phyloP scores from a whole-genome alignment of 169 alveolate genomes.

The Eimeria tenella region DNA sequence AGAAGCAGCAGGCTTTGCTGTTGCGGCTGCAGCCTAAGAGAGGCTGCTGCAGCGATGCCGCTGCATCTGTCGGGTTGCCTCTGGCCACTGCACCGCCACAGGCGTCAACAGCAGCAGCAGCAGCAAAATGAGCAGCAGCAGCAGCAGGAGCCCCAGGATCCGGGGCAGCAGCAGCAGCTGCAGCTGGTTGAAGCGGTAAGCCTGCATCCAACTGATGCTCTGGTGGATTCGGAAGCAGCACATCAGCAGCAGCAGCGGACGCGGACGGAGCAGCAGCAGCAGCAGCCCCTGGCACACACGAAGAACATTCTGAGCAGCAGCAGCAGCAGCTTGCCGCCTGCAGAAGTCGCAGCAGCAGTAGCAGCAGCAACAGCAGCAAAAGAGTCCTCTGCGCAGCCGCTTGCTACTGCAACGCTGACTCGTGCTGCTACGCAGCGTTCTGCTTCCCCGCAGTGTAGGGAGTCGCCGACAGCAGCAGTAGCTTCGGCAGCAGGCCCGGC shows the following conservation, averaged over 20 bases:
- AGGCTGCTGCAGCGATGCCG: background rate
- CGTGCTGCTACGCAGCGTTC: background rate
- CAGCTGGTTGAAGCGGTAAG: background rate
- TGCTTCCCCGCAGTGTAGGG: too few species aligned
- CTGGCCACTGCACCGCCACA: background rate
- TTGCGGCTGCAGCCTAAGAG: too few species aligned
- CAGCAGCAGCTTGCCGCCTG: background rate
- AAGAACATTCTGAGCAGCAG: background rate
- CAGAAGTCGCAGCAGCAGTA: background rate
- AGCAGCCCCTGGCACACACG: background rate
- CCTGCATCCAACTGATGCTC: background rate
- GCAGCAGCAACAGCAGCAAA: background rate
- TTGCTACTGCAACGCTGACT: background rate
- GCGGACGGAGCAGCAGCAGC: conserved; percentile 13
- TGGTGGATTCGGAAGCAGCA: background rate
- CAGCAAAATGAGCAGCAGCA: background rate
- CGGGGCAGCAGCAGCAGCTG: background rate
- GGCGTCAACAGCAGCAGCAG: background rate
- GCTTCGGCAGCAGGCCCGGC: too few species aligned
- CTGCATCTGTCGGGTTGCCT: background rate
- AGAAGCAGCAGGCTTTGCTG: too few species aligned
- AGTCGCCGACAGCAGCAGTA: too few species aligned
- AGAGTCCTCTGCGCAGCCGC: background rate
- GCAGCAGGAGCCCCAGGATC: background rate
- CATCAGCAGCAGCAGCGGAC: background rate